Percentiles rank a stretch among this genome's conserved stretches.
Evolutionary conservation across 441 rosid genomes (phyloP).

Genomic region (Raphanus hybrid): DNA sequence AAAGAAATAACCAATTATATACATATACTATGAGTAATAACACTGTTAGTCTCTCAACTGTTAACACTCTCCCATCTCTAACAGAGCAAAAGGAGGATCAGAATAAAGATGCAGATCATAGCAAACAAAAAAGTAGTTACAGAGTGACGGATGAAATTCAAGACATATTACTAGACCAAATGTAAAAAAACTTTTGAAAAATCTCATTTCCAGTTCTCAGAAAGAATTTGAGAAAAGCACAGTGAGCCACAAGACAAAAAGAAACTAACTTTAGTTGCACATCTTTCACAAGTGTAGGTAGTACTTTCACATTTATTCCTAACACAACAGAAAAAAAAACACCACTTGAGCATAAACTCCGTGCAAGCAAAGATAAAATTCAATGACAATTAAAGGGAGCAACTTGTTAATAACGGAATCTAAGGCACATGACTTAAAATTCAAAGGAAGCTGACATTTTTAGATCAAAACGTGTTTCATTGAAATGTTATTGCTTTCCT

Average conservation of each 20-base stretch:
- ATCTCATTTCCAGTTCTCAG: constrained; percentile 11
- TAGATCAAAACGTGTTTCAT: constrained; percentile 10
- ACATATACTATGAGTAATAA: constrained; percentile 13
- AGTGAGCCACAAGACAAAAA: constrained; percentile 7
- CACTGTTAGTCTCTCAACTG: not conserved
- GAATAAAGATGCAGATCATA: constrained; percentile 3
- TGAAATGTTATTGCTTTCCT: constrained; percentile 7
- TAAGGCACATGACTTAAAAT: not conserved
- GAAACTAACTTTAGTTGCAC: constrained; percentile 26
- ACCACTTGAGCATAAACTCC: constrained; percentile 1
- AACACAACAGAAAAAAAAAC: constrained; percentile 2
- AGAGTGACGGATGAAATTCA: not conserved
- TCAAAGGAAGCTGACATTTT: not conserved
- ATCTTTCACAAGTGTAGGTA: not conserved
- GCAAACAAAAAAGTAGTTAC: not conserved
- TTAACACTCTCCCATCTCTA: constrained; percentile 8
- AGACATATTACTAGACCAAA: not conserved
- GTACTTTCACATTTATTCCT: constrained; percentile 8
- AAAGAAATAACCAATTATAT: constrained; percentile 18
- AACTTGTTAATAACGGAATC: constrained; percentile 4
- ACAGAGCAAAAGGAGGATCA: constrained; percentile 6
- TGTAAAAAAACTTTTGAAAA: constrained; percentile 3
- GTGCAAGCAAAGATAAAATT: not conserved
- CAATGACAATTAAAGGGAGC: constrained; percentile 5
- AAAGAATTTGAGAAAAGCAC: constrained; percentile 7